Evolutionary conservation across 2,329 filamentous ascomycete genomes (phyloP), one percentile per base, ranked within the genome.

Genomic region (Botrytis aclada): DNA sequence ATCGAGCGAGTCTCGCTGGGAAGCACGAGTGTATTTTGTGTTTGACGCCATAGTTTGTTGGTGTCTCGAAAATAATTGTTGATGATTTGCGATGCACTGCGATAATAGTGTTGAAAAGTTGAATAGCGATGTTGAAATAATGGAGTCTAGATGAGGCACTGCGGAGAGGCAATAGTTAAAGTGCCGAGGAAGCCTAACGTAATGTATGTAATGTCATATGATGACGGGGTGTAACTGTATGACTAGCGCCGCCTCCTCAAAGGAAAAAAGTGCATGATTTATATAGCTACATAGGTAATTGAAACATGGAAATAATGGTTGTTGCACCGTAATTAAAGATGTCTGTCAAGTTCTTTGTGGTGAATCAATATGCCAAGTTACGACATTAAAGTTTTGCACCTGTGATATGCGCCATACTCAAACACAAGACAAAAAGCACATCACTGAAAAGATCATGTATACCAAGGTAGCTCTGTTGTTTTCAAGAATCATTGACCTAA

Each of bases 1-100:
- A 77, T 93, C 92, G 78, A 97, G 88, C 63, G 94, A 95, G 84
- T 98, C 95, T 81, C 93, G 92, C 85, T 94, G 92, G 34, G 94
- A 90, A 79, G 94, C 94, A 69, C 90, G 88, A 77, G 92, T 88
- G 83, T 98, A 98, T 84, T 95, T 96, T 69, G 93, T 86, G 78
- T 89, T 93, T 74, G 90, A 86, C 66, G 91, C 88, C 93, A 95
- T 95, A 72, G 20, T 32, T 45, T 69, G 25, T 56, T 43, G 25
- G 12, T 29, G 5, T 29, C 39, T n/a, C 22, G 8, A 56, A 47
- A 18, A 39, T 37, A 16, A 2, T 63, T 63, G 20, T 25, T 63
- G 32, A 45, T 70, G 34, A 25, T 39, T 32, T 32, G 58, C 69
- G 56, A 62, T 70, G 58, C 43, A 16, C 18, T 51, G 58, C 25